These are phyloP conservation scores for Globisporangium polare DNA, from an alignment of 352 stramenopile genomes.

Conservation along the genomic window DNA sequence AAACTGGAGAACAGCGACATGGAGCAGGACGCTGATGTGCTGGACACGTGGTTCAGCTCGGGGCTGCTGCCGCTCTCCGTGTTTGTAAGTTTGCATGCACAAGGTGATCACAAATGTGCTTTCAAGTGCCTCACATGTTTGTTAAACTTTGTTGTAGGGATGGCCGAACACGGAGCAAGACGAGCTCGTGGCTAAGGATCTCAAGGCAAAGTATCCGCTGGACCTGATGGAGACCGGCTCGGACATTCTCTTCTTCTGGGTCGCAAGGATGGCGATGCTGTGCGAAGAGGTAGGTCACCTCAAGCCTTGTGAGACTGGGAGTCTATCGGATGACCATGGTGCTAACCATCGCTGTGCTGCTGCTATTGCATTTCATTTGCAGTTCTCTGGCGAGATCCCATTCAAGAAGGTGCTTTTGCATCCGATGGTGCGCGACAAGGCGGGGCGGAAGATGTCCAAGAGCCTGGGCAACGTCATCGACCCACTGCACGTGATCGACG, in stretches of 20 bases:
- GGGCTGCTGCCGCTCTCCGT: conserved; percentile 93
- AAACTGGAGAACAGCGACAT: conserved; percentile 77
- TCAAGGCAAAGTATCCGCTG: conserved; percentile 50
- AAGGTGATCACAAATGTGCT: conserved; percentile 6
- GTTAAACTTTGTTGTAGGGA: conserved; percentile 37
- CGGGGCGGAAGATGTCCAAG: conserved; percentile 99
- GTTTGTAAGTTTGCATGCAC: conserved; percentile 33
- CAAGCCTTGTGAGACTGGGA: neutral
- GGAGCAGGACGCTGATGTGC: conserved; percentile 97
- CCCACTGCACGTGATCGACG: conserved; percentile 97
- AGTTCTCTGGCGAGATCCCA: conserved; percentile 93
- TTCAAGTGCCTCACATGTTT: conserved; percentile 35
- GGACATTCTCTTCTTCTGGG: conserved; percentile 99
- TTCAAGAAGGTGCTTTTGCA: conserved; percentile 99
- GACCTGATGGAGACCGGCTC: conserved; percentile 89
- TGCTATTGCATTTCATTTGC: conserved; percentile 1
- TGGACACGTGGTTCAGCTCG: conserved; percentile 99
- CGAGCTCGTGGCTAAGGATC: conserved; percentile 19
- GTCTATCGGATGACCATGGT: neutral
- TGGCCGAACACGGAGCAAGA: conserved; percentile 91
- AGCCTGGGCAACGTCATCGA: conserved; percentile 99
- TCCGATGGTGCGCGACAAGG: conserved; percentile 99
- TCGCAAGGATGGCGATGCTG: conserved; percentile 99
- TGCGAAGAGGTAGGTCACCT: conserved; percentile 88
- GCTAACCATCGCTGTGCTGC: neutral